A percentile compares a stretch with the other conserved stretches of the same genome.
Conservation (phyloP, 176 grass and related monocot species). For the Musa troglodytarum region DNA sequence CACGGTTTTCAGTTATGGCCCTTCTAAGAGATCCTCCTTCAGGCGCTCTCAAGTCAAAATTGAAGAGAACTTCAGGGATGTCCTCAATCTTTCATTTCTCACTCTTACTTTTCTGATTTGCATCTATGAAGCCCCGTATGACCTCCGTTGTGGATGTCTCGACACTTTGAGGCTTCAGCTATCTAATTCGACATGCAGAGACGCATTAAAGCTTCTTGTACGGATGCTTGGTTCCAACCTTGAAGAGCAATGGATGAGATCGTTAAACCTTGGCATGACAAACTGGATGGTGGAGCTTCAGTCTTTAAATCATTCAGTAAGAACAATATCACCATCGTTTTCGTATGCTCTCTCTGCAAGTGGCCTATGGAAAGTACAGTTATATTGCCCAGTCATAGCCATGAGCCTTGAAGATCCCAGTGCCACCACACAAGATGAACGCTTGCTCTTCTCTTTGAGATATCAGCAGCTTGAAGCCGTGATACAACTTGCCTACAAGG, state of each 20-base stretch:
- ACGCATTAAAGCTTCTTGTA: slow-evolving; percentile 47
- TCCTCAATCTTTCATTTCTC: slow-evolving; percentile 79
- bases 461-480: slow-evolving; percentile 90
- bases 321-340: slow-evolving; percentile 37
- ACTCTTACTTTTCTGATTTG: slow-evolving; percentile 68
- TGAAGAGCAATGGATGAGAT: slow-evolving; percentile 79
- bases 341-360: slow-evolving; percentile 56
- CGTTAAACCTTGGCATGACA: slow-evolving; percentile 63
- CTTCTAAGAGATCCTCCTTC: slow-evolving; percentile 41
- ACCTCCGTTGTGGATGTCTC: slow-evolving; percentile 51
- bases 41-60: slow-evolving; percentile 31
- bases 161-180: slow-evolving; percentile 49
- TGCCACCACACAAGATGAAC: slow-evolving; percentile 55
- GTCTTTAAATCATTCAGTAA: slow-evolving; percentile 28
- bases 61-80: slow-evolving; percentile 44
- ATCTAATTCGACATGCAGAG: slow-evolving; percentile 44
- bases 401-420: slow-evolving; percentile 62
- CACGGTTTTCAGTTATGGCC: slow-evolving; percentile 47
- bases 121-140: slow-evolving; percentile 68
- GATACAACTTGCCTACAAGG: slow-evolving; percentile 71
- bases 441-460: slow-evolving; percentile 60
- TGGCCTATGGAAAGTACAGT: slow-evolving; percentile 79
- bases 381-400: slow-evolving; percentile 76
- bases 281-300: slow-evolving; percentile 70
- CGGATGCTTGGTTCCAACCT: slow-evolving; percentile 63